Evolutionary conservation across 306 rosid species (phyloP), one percentile per base, ranked within the genome.

Genomic region (Phaseolus lunatus): DNA sequence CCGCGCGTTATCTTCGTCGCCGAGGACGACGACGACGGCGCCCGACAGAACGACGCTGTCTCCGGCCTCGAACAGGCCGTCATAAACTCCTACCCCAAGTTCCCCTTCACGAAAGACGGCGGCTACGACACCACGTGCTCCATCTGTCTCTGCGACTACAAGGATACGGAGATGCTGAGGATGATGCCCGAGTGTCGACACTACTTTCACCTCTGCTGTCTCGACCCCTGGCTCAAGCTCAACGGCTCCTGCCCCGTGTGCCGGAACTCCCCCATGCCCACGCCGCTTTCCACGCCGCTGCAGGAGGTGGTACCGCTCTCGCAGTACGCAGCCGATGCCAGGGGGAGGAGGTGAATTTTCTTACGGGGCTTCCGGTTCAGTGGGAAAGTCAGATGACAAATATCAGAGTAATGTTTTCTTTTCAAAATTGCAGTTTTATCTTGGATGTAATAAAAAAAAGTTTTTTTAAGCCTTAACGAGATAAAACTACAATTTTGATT

Each of bases 161-260:
- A 84, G 84, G 97, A 89, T 0, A 77, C 84, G 54, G 98, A 95
- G 90, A 89, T 92, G 97, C 45, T 95, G 52, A 73, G 98, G 84
- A 90, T 95, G 98, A 95, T 95, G 98, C 98, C 97, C 0, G 97
- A 95, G 80, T 95, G 98, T 61, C 73, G 92, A 12, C 98, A 95
- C 76, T 86, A 59, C 67, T 95, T 95, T 62, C 98, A 95, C 78
- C 66, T 92, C 5, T 73, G 70, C n/a, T 95, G 98, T 31, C 86
- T 95, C 62, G 98, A 95, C 69, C 85, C 96, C 0, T 95, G 98
- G 98, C 83, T 95, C 77, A 91, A 86, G 81, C 96, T 95, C 43
- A 95, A 95, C 16, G 96, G 98, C 3, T 95, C 97, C 5, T 95
- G 98, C 57, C 98, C 98, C 0, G 97, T 95, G 44, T 95, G 98